Conservation (phyloP, 768 basidiomycete genomes). For the Boletus barrowsii region DNA sequence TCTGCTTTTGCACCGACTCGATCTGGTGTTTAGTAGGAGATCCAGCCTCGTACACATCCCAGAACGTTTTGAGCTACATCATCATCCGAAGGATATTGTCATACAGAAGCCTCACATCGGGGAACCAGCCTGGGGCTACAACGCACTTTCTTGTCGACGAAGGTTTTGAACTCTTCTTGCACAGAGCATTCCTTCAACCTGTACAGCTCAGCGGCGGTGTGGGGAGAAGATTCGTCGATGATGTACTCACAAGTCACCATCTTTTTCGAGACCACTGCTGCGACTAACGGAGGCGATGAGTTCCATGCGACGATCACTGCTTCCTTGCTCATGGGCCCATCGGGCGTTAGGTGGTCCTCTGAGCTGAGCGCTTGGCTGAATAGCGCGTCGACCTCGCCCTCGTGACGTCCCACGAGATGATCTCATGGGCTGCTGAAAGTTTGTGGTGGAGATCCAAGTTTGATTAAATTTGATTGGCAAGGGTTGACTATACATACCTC, state of each 20-base stretch:
- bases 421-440: background rate
- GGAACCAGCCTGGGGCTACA: background rate
- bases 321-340: background rate
- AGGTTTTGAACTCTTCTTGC: slow-evolving; percentile 67
- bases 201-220: slow-evolving; percentile 31
- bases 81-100: background rate
- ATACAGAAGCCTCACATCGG: background rate
- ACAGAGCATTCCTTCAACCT: slow-evolving; percentile 58
- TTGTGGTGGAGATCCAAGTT: too few species aligned
- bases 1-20: slow-evolving; percentile 32
- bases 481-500: too few species aligned
- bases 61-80: slow-evolving; percentile 48
- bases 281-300: slow-evolving; percentile 71
- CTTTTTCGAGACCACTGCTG: slow-evolving; percentile 71
- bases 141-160: slow-evolving; percentile 63
- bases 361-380: background rate
- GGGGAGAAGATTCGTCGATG: slow-evolving; percentile 11
- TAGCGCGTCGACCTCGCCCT: slow-evolving; percentile 10
- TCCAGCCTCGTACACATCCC: slow-evolving; percentile 36
- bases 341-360: background rate
- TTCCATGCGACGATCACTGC: slow-evolving; percentile 46
- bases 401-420: slow-evolving; percentile 6
- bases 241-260: slow-evolving; percentile 66
- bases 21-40: slow-evolving; percentile 3
- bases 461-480: too few species aligned